Evolutionary conservation across 169 alveolate genomes (phyloP).

Genomic region (Plasmodium yoelii): DNA sequence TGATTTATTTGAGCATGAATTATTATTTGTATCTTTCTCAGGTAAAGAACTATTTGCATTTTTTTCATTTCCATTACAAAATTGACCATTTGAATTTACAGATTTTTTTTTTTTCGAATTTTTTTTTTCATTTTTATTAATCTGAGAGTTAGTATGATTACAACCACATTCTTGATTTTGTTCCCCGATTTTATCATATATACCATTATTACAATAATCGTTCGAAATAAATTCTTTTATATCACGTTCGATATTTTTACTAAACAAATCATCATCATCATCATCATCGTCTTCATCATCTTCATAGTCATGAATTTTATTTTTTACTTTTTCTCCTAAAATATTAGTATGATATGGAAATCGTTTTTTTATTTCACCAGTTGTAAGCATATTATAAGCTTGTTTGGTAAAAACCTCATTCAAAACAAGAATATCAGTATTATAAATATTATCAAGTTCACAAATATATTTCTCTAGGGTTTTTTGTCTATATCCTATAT

Average conservation of each 20-base stretch:
- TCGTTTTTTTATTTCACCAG: slow-evolving; percentile 18
- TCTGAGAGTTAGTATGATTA: no score
- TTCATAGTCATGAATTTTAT: not conserved
- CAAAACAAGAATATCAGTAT: slow-evolving; percentile 78
- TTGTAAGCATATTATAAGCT: slow-evolving; percentile 41
- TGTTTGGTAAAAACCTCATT: slow-evolving; percentile 78
- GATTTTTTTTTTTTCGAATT: no score
- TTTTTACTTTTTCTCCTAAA: slow-evolving; percentile 10
- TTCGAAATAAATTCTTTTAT: no score
- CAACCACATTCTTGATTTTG: no score
- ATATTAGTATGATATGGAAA: slow-evolving; percentile 78
- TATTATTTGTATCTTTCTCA: not conserved
- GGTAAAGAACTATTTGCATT: not conserved
- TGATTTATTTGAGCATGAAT: not conserved
- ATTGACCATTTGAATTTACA: no score
- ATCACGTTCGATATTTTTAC: no score
- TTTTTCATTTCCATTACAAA: not conserved
- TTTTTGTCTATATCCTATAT: slow-evolving; percentile 17
- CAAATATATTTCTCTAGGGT: slow-evolving; percentile 47
- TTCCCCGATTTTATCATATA: no score
- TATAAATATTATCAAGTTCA: slow-evolving; percentile 53
- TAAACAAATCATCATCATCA: not conserved
- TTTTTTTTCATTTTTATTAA: no score
- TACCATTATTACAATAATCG: no score
- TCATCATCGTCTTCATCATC: not conserved